Base-by-base conservation (phyloP, 2,329 filamentous ascomycete species). In the Pseudogymnoascus sp. region DNA sequence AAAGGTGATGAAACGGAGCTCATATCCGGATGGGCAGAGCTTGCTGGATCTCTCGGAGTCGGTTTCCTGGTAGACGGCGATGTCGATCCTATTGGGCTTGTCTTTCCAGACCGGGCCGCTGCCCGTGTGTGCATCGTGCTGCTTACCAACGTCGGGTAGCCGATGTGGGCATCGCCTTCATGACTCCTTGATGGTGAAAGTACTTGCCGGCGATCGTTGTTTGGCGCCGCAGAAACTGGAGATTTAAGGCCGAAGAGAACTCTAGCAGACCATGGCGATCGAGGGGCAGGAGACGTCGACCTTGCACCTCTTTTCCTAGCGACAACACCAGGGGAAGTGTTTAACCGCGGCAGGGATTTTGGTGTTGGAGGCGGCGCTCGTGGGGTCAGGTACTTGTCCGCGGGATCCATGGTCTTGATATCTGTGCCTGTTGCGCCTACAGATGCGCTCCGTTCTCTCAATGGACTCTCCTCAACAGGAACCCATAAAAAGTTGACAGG, bases 401-500 rank as follows among this genome's bases (percentile, higher is more conserved):
- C 79, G 0, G 91, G 91, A 69, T 93, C 84, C 83, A 93, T 88
- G 1, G 90, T 95, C 72, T 85, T 88, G 69, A 83, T 83, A 68
- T 87, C 82, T 3, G 33, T 17, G 62, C 81, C 79, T 46, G 77
- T 79, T 60, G 79, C 76, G 69, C 78, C 86, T 68, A 85, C 78
- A 4, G 88, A 92, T 63, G 81, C 84, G 70, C 87, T 89, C 66
- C 88, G 83, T 65, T 80, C 76, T 64, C 85, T 80, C 66, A 79
- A 76, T 44, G 80, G 77, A 66, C 82, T 82, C 40, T 80, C 71
- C 73, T 96, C 88, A 35, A 85, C 78, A 13, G 93, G 93, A 10
- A 97, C 85, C 62, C 89, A 86, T 63, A 97, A 79, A 13, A 91
- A 84, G 76, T 97, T 97, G 72, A 97, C 85, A 1, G 83, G 83